Base-by-base conservation (phyloP, 306 rosid genomes). In the Comarum palustre region DNA sequence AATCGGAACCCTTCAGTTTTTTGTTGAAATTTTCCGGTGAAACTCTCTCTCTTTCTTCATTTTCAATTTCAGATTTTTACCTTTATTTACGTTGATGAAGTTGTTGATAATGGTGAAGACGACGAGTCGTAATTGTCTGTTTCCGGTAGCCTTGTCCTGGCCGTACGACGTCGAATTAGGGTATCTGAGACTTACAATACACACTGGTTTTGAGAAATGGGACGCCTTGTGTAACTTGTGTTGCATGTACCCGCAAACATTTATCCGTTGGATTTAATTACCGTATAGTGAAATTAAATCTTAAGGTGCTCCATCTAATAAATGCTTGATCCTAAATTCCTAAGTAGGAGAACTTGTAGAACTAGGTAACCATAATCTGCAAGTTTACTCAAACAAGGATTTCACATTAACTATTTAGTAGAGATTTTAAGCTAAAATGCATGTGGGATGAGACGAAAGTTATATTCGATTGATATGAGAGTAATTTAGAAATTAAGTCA, bases 1-100 rank as follows among this genome's bases (percentile, higher is more conserved):
- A 25, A 17, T 17, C 29, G 66, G 75, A 71, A 55, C 68, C 43
- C 15, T 9, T 43, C 76, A 43, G 24, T 72, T 72, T 58, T 58
- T 27, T 27, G 45, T 27, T 58, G 20, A 29, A 42, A 27, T 15
- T 19, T 29, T 59, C 76, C 22, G 45, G 68, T n/a, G 66, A 25
- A 55, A 34, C 43, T 19, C 3, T 51, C 24, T 19, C 55, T 71
- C 27, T 11, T 3, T 3, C 8, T 14, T 5, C n/a, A 6, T 14
- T 2, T 14, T 32, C 7, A 32, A 12, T 57, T 72, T 72, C 2
- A 41, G 1, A 3, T 25, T 42, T 41, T 8, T 8, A 6, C 8
- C 0, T 48, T 68, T 0, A 9, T 54, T 55, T 39, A 36, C 34
- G 15, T 52, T 15, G 63, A 5, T 7, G 55, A 29, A 39, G 42